A percentile compares a stretch with the other conserved stretches of the same genome.
Evolutionary conservation across 176 grass and related monocot species (phyloP).

Genomic region (Stipa capillata): DNA sequence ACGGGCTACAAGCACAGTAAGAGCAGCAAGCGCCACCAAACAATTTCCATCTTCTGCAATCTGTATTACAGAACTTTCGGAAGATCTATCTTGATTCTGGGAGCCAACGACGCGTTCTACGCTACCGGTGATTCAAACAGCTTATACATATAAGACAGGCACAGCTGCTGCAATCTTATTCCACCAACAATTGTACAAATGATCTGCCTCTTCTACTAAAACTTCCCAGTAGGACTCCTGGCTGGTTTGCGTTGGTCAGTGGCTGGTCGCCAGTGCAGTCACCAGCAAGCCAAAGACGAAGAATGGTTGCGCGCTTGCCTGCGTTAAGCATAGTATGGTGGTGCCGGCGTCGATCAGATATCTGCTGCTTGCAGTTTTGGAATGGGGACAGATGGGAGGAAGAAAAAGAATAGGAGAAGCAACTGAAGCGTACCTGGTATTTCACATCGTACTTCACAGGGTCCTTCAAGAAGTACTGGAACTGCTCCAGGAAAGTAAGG

Average conservation of each 20-base stretch:
- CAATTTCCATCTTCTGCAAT: background rate
- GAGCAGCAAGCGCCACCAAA: background rate
- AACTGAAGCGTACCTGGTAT: constrained; percentile 45
- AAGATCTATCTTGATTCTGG: background rate
- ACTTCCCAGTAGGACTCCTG: background rate
- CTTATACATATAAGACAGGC: background rate
- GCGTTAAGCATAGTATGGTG: background rate
- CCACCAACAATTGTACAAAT: background rate
- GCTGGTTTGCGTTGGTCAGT: background rate
- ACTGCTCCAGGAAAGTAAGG: constrained; percentile 27
- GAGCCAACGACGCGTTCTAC: background rate
- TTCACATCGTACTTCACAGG: constrained; percentile 76
- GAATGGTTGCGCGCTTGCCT: constrained; percentile 75
- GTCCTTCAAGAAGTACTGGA: constrained; percentile 74
- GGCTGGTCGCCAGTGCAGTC: constrained; percentile 53
- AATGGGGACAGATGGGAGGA: background rate
- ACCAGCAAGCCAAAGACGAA: constrained; percentile 62
- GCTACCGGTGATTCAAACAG: background rate
- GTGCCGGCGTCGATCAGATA: background rate
- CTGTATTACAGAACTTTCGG: background rate
- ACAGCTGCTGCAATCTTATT: background rate
- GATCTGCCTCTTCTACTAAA: background rate
- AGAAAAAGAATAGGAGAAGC: background rate
- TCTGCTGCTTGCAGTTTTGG: background rate
- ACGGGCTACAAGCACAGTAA: background rate